Conservation (phyloP, 768 basidiomycete species). For the Hirschioporus abietinus region DNA sequence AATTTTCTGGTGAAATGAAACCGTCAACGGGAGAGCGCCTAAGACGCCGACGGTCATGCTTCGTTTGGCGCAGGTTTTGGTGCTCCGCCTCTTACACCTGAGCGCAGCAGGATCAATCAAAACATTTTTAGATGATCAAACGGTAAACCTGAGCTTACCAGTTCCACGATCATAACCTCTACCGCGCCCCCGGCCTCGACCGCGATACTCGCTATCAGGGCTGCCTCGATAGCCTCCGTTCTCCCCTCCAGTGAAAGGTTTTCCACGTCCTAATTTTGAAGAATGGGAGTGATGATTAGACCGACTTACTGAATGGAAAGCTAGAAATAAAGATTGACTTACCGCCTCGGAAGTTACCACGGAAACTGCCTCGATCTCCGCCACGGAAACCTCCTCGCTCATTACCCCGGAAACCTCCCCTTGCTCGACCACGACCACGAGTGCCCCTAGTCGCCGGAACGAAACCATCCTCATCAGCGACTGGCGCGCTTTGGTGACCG, state of each 20-base stretch:
- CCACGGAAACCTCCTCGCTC: slow-evolving; percentile 29
- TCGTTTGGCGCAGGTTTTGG: slow-evolving; percentile 24
- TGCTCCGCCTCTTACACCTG: slow-evolving; percentile 32
- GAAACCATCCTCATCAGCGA: slow-evolving; percentile 53
- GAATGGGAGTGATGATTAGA: slow-evolving; percentile 4
- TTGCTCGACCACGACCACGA: slow-evolving; percentile 27
- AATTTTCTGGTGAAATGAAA: not conserved
- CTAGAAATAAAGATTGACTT: not conserved
- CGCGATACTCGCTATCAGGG: slow-evolving; percentile 39
- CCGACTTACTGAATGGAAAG: not conserved
- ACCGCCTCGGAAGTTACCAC: slow-evolving; percentile 27
- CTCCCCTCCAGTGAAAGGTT: slow-evolving; percentile 19
- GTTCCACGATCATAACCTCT: slow-evolving; percentile 34
- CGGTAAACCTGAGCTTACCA: slow-evolving; percentile 26
- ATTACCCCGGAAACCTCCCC: slow-evolving; percentile 38
- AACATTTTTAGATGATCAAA: not conserved
- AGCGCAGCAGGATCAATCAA: slow-evolving; percentile 20
- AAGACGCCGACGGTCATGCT: not conserved
- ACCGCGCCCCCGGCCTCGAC: slow-evolving; percentile 41
- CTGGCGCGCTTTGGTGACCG: slow-evolving; percentile 14
- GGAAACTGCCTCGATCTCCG: slow-evolving; percentile 26
- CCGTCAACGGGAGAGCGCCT: not conserved
- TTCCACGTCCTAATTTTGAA: slow-evolving; percentile 18
- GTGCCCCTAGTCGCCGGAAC: slow-evolving; percentile 16
- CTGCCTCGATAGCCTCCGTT: slow-evolving; percentile 18